Evolutionary conservation across 73 alveolate species (phyloP).

Genomic region (Paramecium sexaurelia): DNA sequence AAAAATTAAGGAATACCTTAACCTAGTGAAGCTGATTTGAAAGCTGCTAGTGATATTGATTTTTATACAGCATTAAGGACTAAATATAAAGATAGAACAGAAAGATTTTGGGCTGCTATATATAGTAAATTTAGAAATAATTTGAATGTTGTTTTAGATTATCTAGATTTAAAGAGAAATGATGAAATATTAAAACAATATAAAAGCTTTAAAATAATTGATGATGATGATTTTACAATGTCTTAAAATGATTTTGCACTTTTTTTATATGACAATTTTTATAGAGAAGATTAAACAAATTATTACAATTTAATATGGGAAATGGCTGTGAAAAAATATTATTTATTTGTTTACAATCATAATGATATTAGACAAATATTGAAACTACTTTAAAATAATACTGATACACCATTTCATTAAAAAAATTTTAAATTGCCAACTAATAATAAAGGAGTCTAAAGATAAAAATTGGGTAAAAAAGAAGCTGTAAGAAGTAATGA

Average conservation of each 20-base stretch:
- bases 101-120: slow-evolving; percentile 6
- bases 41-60: not conserved
- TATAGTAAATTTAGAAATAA: not conserved
- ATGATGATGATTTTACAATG: not conserved
- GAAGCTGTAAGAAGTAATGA: not conserved
- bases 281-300: not conserved
- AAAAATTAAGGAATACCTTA: not conserved
- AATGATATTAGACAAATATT: not conserved
- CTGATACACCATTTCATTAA: not conserved
- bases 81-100: not conserved
- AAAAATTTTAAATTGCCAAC: not conserved
- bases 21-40: not conserved
- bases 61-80: not conserved
- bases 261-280: not conserved
- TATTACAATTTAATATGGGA: not conserved
- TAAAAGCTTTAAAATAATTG: not conserved
- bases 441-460: not conserved
- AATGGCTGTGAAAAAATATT: not conserved
- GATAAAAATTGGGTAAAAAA: not conserved
- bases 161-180: not conserved
- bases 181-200: not conserved
- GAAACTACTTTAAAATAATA: not conserved
- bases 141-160: not conserved
- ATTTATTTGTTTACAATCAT: not conserved
- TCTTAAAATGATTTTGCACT: not conserved